Base-by-base conservation (phyloP, 176 grass and related monocot species). In the Oryza meridionalis region DNA sequence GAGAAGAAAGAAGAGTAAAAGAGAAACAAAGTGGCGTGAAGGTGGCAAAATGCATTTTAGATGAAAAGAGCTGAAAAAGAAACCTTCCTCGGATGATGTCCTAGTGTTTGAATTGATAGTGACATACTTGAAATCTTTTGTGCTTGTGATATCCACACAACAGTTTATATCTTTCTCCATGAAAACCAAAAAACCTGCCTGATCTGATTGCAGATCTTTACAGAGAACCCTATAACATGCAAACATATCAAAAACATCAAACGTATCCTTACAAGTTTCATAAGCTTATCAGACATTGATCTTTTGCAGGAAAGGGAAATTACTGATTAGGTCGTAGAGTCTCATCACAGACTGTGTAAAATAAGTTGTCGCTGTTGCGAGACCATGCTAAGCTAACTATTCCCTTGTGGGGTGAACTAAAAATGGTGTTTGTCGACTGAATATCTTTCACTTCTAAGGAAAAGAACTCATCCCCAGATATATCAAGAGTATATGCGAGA, bases 41-140 rank as follows among this genome's bases (percentile, higher is more conserved):
- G 21, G 11, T 49, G 12, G 4, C 27, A 78, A 79, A 79, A 53
- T 75, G 55, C 49, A 83, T 68, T 79, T 49, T 3, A 12, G 53
- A 49, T 40, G 24, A 9, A 43, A 58, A 40, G 70, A 79, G 65
- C 24, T 61, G 5, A 67, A 88, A 85, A 92, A 86, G 81, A 86
- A 88, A 96, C 91, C 85, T 94, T 96, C 93, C 96, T 96, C 91
- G 61, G 96, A 98, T 94, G 96, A 88, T 87, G 91, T 88, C 77
- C 96, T 98, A 33, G 93, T 95, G 50, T 92, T 98, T 85, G 91
- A 98, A 88, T 98, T 96, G 62, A 94, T 65, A 31, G 93, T 96
- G 21, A 94, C 87, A 91, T 90, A 98, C 77, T 90, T 98, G 44
- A 90, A 95, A 94, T 98, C 93, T 86, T 96, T 98, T 53, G 96